Conservation (phyloP, 352 stramenopile species). For the Phytophthora pseudosyringae region DNA sequence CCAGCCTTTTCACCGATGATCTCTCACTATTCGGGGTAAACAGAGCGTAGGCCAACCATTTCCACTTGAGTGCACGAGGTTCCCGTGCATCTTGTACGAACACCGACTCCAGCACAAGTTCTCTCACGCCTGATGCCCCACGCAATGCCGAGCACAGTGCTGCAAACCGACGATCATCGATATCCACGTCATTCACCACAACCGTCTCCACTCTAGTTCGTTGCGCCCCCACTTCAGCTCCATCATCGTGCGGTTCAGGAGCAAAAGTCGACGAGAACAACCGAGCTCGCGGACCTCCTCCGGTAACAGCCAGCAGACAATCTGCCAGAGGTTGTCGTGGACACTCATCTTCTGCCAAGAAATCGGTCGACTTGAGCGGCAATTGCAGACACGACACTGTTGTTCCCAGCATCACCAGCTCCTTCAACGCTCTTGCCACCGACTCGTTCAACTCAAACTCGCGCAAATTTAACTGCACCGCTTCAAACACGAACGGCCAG, state of each 20-base stretch:
- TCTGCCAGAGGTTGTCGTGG: constrained; percentile 35
- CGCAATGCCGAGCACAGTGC: constrained; percentile 33
- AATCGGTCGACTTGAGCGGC: constrained; percentile 39
- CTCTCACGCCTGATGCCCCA: constrained; percentile 13
- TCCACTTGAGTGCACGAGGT: constrained; percentile 32
- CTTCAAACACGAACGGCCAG: constrained; percentile 36
- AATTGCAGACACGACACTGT: constrained; percentile 40
- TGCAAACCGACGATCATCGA: constrained; percentile 37
- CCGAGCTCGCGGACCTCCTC: constrained; percentile 7
- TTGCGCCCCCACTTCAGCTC: background rate
- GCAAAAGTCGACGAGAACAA: constrained; percentile 17
- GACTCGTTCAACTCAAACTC: constrained; percentile 48
- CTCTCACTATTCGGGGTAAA: constrained; percentile 3
- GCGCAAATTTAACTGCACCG: constrained; percentile 44
- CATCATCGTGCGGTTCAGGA: constrained; percentile 6
- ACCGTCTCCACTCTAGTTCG: constrained; percentile 20
- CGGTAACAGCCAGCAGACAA: constrained; percentile 31
- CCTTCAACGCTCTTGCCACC: constrained; percentile 23
- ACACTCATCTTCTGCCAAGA: constrained; percentile 41
- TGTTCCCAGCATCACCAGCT: constrained; percentile 30
- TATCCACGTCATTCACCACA: constrained; percentile 32
- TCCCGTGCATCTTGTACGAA: constrained; percentile 24
- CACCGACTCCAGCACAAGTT: constrained; percentile 29
- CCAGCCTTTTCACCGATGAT: constrained; percentile 23
- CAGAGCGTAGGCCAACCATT: constrained; percentile 35